Evolutionary conservation across 2,329 filamentous ascomycete genomes (phyloP).

Genomic region (Diaporthe destruens): DNA sequence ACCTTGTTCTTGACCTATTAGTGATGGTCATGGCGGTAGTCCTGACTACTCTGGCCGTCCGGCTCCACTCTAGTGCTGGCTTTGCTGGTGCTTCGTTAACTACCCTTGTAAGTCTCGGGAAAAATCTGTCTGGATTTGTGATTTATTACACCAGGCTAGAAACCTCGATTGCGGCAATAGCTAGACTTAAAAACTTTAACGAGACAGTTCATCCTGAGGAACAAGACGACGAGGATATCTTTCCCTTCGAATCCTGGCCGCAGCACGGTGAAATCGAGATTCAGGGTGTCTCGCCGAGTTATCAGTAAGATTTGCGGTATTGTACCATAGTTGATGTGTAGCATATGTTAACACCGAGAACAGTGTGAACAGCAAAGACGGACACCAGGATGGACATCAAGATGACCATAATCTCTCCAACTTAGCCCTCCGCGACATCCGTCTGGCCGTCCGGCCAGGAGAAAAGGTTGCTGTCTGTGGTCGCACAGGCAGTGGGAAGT

Average conservation of each 20-base stretch:
- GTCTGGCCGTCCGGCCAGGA: constrained; percentile 49
- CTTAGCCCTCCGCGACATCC: constrained; percentile 48
- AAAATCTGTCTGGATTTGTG: constrained; percentile 49
- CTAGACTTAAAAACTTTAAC: constrained; percentile 49
- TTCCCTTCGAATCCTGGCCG: constrained; percentile 47
- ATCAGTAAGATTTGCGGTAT: constrained; percentile 41
- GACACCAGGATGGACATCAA: too few relatives aligned
- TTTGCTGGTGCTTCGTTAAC: constrained; percentile 56
- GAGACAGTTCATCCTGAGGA: constrained; percentile 46
- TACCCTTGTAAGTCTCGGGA: constrained; percentile 53
- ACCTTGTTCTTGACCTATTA: constrained; percentile 62
- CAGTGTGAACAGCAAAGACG: neutral
- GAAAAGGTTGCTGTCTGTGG: constrained; percentile 60
- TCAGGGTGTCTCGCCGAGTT: constrained; percentile 46
- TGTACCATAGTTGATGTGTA: neutral
- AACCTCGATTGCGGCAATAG: constrained; percentile 53
- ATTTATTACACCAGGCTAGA: constrained; percentile 50
- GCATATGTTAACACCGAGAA: neutral
- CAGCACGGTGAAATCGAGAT: constrained; percentile 45
- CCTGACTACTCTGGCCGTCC: constrained; percentile 62
- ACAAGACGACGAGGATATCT: constrained; percentile 48
- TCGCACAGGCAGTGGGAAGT: constrained; percentile 60
- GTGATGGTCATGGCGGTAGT: constrained; percentile 62
- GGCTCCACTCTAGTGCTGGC: constrained; percentile 52
- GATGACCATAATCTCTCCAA: neutral